Evolutionary conservation across 805 yeast species (phyloP).

Genomic region (Barnettozyma vustinii): DNA sequence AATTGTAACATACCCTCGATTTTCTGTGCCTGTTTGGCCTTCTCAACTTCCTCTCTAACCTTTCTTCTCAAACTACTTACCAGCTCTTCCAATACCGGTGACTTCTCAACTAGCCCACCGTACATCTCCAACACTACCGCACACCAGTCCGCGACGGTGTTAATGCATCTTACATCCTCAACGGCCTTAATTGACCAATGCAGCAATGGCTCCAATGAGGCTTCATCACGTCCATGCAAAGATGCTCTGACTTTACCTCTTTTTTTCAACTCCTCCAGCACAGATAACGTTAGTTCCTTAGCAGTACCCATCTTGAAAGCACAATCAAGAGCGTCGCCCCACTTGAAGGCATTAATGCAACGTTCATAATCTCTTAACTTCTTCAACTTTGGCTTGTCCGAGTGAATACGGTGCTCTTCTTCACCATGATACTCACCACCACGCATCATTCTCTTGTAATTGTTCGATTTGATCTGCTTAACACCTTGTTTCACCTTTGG

Average conservation of each 20-base stretch:
- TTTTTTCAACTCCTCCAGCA: conserved; percentile 77
- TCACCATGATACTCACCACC: conserved; percentile 92
- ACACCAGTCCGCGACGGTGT: conserved; percentile 64
- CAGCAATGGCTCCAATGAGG: conserved; percentile 75
- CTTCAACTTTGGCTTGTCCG: conserved; percentile 53
- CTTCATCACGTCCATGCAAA: conserved; percentile 77
- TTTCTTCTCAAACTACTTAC: conserved; percentile 54
- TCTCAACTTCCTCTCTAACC: conserved; percentile 62
- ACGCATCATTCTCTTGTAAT: conserved; percentile 77
- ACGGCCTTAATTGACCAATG: conserved; percentile 75
- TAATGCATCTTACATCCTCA: conserved; percentile 69
- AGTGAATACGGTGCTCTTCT: conserved; percentile 67
- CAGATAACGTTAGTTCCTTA: conserved; percentile 74
- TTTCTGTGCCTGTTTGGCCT: conserved; percentile 82
- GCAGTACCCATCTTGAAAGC: conserved; percentile 79
- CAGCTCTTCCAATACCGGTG: conserved; percentile 73
- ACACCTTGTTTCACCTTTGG: conserved; percentile 48
- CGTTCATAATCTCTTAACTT: conserved; percentile 78
- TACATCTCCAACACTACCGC: conserved; percentile 71
- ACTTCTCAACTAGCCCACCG: conserved; percentile 62
- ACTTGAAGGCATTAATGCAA: conserved; percentile 79
- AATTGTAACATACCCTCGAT: conserved; percentile 92
- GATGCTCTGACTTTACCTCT: conserved; percentile 88
- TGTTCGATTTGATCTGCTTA: conserved; percentile 47
- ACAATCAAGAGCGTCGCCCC: conserved; percentile 88